A percentile compares a stretch with the other conserved stretches of the same genome.
Conservation (phyloP, 805 yeast genomes). For the Cyberlindnera suaveolens region DNA sequence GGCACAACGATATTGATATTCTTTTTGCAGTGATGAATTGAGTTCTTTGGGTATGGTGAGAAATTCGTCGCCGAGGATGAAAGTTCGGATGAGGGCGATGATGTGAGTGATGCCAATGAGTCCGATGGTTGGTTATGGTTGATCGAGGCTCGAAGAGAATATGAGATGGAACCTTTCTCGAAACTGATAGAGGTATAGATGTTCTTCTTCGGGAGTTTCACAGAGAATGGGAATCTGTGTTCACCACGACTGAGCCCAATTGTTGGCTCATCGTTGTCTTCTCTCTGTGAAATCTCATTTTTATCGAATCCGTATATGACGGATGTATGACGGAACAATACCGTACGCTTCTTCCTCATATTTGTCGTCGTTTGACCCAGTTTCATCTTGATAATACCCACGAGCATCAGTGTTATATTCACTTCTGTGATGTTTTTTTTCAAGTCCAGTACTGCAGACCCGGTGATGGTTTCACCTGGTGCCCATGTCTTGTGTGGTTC, state of each 20-base stretch:
- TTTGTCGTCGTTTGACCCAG: constrained; percentile 44
- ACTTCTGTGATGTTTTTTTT: constrained; percentile 51
- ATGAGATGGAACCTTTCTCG: constrained; percentile 78
- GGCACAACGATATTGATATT: constrained; percentile 61
- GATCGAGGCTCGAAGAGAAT: constrained; percentile 46
- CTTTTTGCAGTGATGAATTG: constrained; percentile 46
- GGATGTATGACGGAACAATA: constrained; percentile 53
- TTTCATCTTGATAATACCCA: constrained; percentile 52
- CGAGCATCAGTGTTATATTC: constrained; percentile 44
- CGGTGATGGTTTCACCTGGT: constrained; percentile 75
- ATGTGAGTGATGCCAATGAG: constrained; percentile 12
- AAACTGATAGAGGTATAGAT: constrained; percentile 72
- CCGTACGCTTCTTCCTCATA: constrained; percentile 43
- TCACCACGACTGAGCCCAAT: constrained; percentile 70
- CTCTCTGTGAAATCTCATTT: constrained; percentile 7
- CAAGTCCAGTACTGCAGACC: constrained; percentile 52
- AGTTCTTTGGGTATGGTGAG: constrained; percentile 18
- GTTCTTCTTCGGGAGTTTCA: constrained; percentile 69
- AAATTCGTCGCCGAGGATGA: constrained; percentile 16
- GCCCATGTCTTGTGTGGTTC: constrained; percentile 70
- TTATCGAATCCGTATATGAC: constrained; percentile 46
- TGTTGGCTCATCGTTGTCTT: constrained; percentile 9
- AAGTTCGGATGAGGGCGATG: constrained; percentile 18
- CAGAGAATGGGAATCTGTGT: constrained; percentile 81
- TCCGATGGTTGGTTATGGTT: constrained; percentile 18